Evolutionary conservation across 495 filamentous ascomycete species (phyloP).

Genomic region (Aspergillus bridgeri): DNA sequence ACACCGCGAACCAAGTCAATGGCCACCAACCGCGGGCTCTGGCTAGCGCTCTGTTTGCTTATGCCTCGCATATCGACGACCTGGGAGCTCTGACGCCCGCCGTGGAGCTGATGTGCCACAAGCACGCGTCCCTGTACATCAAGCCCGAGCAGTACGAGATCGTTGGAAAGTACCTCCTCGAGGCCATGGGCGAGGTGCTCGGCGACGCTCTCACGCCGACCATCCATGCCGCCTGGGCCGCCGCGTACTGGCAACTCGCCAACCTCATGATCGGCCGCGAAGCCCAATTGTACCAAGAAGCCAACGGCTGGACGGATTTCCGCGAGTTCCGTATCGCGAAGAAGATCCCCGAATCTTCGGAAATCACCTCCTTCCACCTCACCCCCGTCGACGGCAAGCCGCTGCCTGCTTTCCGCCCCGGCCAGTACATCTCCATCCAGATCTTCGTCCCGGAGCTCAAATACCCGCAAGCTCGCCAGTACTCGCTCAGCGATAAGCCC

Average conservation of each 20-base stretch:
- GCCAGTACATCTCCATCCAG: conserved; percentile 67
- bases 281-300: conserved; percentile 54
- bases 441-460: conserved; percentile 54
- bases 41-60: conserved; percentile 63
- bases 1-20: conserved; percentile 58
- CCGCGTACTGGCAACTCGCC: conserved; percentile 69
- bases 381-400: conserved; percentile 58
- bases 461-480: conserved; percentile 65
- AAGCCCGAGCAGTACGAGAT: conserved; percentile 64
- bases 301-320: conserved; percentile 60
- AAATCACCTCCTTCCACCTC: conserved; percentile 71
- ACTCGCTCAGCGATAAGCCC: conserved; percentile 65
- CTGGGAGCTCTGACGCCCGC: conserved; percentile 56
- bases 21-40: conserved; percentile 64
- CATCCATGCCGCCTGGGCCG: conserved; percentile 65
- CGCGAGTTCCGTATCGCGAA: conserved; percentile 61
- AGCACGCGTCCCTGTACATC: conserved; percentile 70
- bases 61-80: conserved; percentile 70
- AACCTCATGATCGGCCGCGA: conserved; percentile 67
- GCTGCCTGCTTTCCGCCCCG: conserved; percentile 60
- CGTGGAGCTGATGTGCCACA: conserved; percentile 71
- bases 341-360: conserved; percentile 59
- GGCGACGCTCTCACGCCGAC: conserved; percentile 63
- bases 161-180: conserved; percentile 65
- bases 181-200: conserved; percentile 64